phyloP scores from a whole-genome alignment of 192 early-diverging fungal genomes.

The Umbelopsis vinacea region DNA sequence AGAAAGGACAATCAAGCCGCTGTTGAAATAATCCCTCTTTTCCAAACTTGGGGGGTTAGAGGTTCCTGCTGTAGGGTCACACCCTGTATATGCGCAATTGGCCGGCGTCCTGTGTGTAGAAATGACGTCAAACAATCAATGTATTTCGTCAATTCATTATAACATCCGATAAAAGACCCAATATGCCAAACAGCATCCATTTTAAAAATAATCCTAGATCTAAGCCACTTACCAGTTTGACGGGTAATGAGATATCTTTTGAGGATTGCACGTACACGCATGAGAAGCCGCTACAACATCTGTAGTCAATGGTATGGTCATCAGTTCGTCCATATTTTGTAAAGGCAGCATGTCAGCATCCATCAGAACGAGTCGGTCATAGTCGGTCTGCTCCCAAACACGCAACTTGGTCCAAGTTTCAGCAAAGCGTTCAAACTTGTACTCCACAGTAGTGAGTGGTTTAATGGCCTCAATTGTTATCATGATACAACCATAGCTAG shows the following conservation, averaged over 20 bases:
- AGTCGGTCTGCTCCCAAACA: slow-evolving; percentile 63
- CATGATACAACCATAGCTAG: slow-evolving; percentile 18
- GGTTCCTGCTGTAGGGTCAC: slow-evolving; percentile 24
- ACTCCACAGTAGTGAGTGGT: slow-evolving; percentile 25
- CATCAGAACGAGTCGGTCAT: slow-evolving; percentile 61
- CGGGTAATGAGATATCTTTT: slow-evolving; percentile 41
- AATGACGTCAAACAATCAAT: neutral
- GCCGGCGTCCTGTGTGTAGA: slow-evolving; percentile 33
- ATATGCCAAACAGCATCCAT: neutral
- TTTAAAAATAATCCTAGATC: too few relatives aligned
- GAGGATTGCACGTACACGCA: slow-evolving; percentile 56
- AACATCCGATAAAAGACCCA: slow-evolving; percentile 19
- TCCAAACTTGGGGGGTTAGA: neutral
- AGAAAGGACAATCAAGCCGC: slow-evolving; percentile 49
- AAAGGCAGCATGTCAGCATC: slow-evolving; percentile 74
- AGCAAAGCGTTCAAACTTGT: slow-evolving; percentile 29
- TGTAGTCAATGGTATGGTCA: slow-evolving; percentile 45
- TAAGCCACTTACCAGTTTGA: slow-evolving; percentile 39
- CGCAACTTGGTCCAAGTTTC: slow-evolving; percentile 69
- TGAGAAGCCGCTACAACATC: slow-evolving; percentile 47
- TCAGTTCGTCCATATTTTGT: slow-evolving; percentile 68
- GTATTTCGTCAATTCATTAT: neutral
- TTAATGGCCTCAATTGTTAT: slow-evolving; percentile 26
- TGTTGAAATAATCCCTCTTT: slow-evolving; percentile 50
- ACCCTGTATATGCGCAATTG: slow-evolving; percentile 44